A percentile compares a stretch with the other conserved stretches of the same genome.
Evolutionary conservation across 257 asterid species (phyloP).

Genomic region (Osmanthus fragrans): DNA sequence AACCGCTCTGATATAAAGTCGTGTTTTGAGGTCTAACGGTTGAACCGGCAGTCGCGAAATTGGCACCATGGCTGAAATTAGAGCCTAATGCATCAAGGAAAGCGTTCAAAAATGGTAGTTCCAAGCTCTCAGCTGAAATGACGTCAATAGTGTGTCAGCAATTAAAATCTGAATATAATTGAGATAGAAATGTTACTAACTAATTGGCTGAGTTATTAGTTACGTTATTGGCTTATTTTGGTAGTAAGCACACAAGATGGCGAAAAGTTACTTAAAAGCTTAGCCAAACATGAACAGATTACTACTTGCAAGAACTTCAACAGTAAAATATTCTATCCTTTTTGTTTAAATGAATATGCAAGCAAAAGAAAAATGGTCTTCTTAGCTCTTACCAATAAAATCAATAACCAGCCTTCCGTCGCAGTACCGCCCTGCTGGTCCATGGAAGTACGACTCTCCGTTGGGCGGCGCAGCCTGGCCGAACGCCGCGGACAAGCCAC

Average conservation of each 20-base stretch:
- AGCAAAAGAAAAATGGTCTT: background rate
- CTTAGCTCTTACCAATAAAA: constrained; percentile 51
- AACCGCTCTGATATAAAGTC: constrained; percentile 72
- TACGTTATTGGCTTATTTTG: too few species aligned
- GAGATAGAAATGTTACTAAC: background rate
- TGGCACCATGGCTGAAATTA: constrained; percentile 79
- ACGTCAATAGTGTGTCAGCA: background rate
- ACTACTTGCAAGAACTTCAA: too few species aligned
- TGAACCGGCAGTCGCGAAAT: constrained; percentile 91
- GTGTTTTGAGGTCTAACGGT: constrained; percentile 78
- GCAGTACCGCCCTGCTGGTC: constrained; percentile 61
- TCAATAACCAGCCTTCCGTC: constrained; percentile 81
- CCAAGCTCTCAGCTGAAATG: constrained; percentile 55
- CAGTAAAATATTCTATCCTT: too few species aligned
- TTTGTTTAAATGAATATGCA: background rate
- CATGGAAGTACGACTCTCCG: constrained; percentile 57
- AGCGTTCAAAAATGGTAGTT: constrained; percentile 58
- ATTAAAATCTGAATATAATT: background rate
- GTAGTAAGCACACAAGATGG: too few species aligned
- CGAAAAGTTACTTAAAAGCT: too few species aligned
- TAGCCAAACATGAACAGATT: too few species aligned
- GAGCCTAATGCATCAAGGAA: constrained; percentile 80
- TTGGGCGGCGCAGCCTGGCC: constrained; percentile 67
- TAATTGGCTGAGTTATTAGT: too few species aligned
- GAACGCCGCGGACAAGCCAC: constrained; percentile 75